These are phyloP conservation scores for Scenedesmus sp. DNA, from an alignment of 163 green algal species.

Conservation along the genomic window DNA sequence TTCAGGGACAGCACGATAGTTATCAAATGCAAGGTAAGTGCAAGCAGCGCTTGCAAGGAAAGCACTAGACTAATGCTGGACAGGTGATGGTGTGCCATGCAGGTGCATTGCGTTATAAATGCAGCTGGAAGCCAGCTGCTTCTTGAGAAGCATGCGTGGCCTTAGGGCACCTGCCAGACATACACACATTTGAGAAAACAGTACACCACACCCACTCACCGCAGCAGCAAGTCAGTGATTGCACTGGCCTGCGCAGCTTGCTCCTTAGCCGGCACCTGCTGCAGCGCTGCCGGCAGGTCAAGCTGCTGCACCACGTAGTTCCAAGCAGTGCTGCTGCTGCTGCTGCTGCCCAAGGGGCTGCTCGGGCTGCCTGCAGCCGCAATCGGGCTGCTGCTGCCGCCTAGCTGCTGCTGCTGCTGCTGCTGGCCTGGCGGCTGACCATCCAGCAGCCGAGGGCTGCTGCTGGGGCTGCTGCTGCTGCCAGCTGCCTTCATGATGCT, in stretches of 20 bases:
- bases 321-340: not conserved
- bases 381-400: not conserved
- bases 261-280: slow-evolving; percentile 25
- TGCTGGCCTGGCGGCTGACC: not conserved
- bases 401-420: not conserved
- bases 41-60: no score
- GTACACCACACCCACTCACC: slow-evolving; percentile 19
- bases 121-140: not conserved
- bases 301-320: slow-evolving; percentile 55
- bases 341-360: slow-evolving; percentile 39
- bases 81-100: no score
- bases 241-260: not conserved
- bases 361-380: slow-evolving; percentile 37
- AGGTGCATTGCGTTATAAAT: no score
- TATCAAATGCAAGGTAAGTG: no score
- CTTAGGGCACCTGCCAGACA: no score
- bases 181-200: not conserved
- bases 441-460: not conserved
- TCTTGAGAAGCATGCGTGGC: not conserved
- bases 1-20: not conserved
- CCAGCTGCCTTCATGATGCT: slow-evolving; percentile 40
- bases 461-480: slow-evolving; percentile 3
- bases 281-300: slow-evolving; percentile 54
- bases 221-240: slow-evolving; percentile 55
- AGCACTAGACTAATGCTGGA: no score